These are phyloP conservation scores for Ogataea allantospora DNA, from an alignment of 805 yeast species.

Conservation along the genomic window DNA sequence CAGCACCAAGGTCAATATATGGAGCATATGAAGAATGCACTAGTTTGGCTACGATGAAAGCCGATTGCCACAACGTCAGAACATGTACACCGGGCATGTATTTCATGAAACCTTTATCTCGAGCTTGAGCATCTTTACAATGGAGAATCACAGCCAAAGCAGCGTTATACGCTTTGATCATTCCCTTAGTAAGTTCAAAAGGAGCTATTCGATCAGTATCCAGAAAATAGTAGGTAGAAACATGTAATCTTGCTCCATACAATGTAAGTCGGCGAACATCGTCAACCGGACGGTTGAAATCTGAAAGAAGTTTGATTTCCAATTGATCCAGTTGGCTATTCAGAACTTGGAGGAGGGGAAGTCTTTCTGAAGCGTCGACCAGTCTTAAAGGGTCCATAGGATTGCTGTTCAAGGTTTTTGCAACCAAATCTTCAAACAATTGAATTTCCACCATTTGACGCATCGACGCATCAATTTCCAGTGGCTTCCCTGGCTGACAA, in stretches of 20 bases:
- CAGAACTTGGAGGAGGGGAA: slow-evolving; percentile 71
- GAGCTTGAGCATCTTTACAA: slow-evolving; percentile 56
- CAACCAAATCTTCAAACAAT: slow-evolving; percentile 81
- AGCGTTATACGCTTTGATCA: slow-evolving; percentile 76
- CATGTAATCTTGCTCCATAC: slow-evolving; percentile 74
- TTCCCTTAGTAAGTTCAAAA: slow-evolving; percentile 68
- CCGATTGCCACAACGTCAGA: slow-evolving; percentile 86
- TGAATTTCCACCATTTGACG: slow-evolving; percentile 80
- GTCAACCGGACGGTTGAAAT: slow-evolving; percentile 48
- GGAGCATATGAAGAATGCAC: slow-evolving; percentile 70
- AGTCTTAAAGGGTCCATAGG: slow-evolving; percentile 64
- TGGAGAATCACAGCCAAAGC: slow-evolving; percentile 70
- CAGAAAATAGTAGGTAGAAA: slow-evolving; percentile 77
- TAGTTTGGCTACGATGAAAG: slow-evolving; percentile 77
- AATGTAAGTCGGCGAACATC: slow-evolving; percentile 68
- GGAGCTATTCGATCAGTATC: slow-evolving; percentile 51
- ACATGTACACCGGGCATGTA: slow-evolving; percentile 84
- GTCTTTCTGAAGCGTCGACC: slow-evolving; percentile 64
- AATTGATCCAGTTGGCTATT: slow-evolving; percentile 72
- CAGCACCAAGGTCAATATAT: slow-evolving; percentile 66
- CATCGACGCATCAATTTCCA: slow-evolving; percentile 55
- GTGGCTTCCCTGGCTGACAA: slow-evolving; percentile 43
- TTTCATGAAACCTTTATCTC: slow-evolving; percentile 61
- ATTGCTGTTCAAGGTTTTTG: slow-evolving; percentile 71
- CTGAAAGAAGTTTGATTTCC: slow-evolving; percentile 51